These are phyloP conservation scores for Hydrangea macrophylla DNA, from an alignment of 148 eudicot species.

Conservation along the genomic window DNA sequence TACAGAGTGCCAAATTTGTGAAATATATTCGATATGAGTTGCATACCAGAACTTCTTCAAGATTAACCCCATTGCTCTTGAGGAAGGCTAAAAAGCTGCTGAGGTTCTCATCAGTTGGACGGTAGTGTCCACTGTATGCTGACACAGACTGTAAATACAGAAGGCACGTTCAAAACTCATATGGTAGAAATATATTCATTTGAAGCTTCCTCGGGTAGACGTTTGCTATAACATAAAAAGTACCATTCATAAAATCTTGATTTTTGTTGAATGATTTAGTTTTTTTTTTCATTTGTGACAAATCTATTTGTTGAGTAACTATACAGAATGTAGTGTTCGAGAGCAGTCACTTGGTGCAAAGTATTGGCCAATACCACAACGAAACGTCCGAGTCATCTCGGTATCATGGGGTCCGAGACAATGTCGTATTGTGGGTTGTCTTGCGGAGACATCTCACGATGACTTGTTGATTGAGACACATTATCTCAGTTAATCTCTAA, in stretches of 20 bases:
- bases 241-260: background rate
- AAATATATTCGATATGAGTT: background rate
- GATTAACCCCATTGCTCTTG: slow-evolving; percentile 47
- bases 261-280: background rate
- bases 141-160: slow-evolving; percentile 48
- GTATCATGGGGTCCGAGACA: too few species aligned
- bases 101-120: slow-evolving; percentile 66
- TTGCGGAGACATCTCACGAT: too few species aligned
- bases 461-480: too few species aligned
- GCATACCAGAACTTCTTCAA: slow-evolving; percentile 53
- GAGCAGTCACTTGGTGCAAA: too few species aligned
- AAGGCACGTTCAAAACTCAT: background rate
- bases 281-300: background rate
- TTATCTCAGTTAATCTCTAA: too few species aligned
- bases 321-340: too few species aligned
- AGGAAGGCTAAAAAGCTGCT: slow-evolving; percentile 46
- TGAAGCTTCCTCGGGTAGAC: background rate
- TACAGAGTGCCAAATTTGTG: background rate
- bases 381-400: too few species aligned
- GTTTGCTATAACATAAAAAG: background rate
- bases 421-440: too few species aligned
- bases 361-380: too few species aligned
- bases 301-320: too few species aligned
- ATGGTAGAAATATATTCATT: background rate
- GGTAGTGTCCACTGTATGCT: slow-evolving; percentile 72